Evolutionary conservation across 257 asterid species (phyloP), one percentile per base, ranked within the genome.

Genomic region (Ligustrum vulgare): DNA sequence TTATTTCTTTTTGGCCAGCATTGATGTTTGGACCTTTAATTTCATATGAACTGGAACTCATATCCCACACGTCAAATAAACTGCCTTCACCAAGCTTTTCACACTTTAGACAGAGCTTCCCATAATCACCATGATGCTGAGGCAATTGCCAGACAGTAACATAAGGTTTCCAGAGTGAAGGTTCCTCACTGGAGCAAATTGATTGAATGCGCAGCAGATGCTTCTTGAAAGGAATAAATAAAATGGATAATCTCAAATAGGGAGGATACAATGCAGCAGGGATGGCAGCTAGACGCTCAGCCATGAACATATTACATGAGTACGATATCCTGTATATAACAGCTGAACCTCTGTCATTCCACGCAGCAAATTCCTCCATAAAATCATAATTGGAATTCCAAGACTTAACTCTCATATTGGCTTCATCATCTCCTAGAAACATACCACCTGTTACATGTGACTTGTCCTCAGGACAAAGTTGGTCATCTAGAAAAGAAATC

Each of bases 261-360:
- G 80, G 64, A 75, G 89, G 87, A 78, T 67, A 81, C 67, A 77
- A 70, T 70, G 78, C 75, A 56, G 91, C 85, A 39, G 97, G 96
- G 78, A 94, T 86, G 65, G 85, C 71, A 83, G 67, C 83, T 58
- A 85, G 67, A 73, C 79, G 80, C 69, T 89, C 93, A 74, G 71
- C 87, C 77, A 71, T 81, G 79, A 91, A 89, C 71, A 71, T 72
- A 66, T 85, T 75, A 73, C 84, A 73, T n/a, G 80, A 76, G 78
- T 87, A 93, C 47, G 89, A 86, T 75, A 91, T 80, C 81, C 85
- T 82, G 90, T 91, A 94, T 69, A 89, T 79, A 72, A 80, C 82
- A 75, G 92, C 91, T 16, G 84, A 78, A 66, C 98, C 98, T 75
- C 70, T 80, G 84, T 84, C 87, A 77, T 89, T 93, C 99, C 99